Percentiles rank a stretch among this genome's conserved stretches.
Conservation (phyloP, 345 rosid genomes). For the Gossypium rotundifolium region DNA sequence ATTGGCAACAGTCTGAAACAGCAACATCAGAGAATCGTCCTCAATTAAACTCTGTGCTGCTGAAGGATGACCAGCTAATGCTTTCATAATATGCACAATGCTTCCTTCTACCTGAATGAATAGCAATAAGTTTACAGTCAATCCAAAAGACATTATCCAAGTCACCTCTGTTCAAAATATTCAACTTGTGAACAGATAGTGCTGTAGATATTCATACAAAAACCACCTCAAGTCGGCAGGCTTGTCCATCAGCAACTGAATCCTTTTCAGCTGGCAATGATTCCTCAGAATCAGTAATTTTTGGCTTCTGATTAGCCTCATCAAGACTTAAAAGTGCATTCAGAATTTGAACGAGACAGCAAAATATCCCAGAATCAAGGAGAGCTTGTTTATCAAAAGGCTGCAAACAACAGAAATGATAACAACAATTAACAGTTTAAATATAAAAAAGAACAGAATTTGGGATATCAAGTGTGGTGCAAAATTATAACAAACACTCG, state of each 20-base stretch:
- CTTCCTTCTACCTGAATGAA: slow-evolving; percentile 85
- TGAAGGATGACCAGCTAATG: slow-evolving; percentile 82
- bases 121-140: slow-evolving; percentile 3
- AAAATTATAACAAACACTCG: slow-evolving; percentile 4
- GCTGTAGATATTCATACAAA: background rate
- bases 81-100: slow-evolving; percentile 95
- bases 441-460: background rate
- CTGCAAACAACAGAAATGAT: slow-evolving; percentile 42
- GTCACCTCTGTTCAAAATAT: background rate
- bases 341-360: slow-evolving; percentile 88
- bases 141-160: slow-evolving; percentile 7
- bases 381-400: slow-evolving; percentile 93
- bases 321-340: slow-evolving; percentile 61
- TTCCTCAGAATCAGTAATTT: slow-evolving; percentile 30
- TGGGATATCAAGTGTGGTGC: background rate
- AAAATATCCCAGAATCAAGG: slow-evolving; percentile 96
- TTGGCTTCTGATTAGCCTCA: slow-evolving; percentile 37
- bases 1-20: slow-evolving; percentile 88
- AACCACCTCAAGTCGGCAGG: slow-evolving; percentile 78
- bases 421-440: background rate
- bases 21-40: slow-evolving; percentile 86
- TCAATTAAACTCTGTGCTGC: slow-evolving; percentile 95
- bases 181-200: background rate
- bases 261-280: slow-evolving; percentile 34
- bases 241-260: slow-evolving; percentile 33